Evolutionary conservation across 2,329 filamentous ascomycete genomes (phyloP).

Genomic region (Aciculosporium take): DNA sequence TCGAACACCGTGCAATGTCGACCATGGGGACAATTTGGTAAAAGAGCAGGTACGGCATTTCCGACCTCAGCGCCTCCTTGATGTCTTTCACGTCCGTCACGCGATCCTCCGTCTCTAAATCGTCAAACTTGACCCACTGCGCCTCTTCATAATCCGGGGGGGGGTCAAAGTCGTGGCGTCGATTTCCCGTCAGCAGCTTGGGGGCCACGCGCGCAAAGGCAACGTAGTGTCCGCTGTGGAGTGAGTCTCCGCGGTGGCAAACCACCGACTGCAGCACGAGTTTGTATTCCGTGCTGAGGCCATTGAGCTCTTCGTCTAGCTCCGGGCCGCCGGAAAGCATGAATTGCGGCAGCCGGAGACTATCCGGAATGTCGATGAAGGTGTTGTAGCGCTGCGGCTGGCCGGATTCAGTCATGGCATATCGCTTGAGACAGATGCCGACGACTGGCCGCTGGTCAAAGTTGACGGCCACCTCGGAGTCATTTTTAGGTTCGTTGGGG

Average conservation of each 20-base stretch:
- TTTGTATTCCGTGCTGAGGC: constrained; percentile 80
- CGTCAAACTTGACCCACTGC: constrained; percentile 86
- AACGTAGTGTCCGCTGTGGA: constrained; percentile 86
- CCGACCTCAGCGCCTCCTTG: constrained; percentile 60
- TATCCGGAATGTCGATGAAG: constrained; percentile 75
- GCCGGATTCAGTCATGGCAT: constrained; percentile 55
- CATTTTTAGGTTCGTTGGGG: constrained; percentile 39
- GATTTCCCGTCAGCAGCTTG: constrained; percentile 44
- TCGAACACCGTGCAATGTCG: constrained; percentile 41
- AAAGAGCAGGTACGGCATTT: constrained; percentile 88
- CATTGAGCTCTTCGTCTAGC: constrained; percentile 40
- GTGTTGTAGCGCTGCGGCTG: constrained; percentile 60
- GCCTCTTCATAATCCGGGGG: constrained; percentile 55
- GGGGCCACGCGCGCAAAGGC: constrained; percentile 66
- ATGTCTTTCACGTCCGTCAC: constrained; percentile 66
- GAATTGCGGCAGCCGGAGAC: constrained; percentile 75
- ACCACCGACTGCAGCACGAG: constrained; percentile 82
- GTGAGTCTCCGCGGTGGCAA: constrained; percentile 74
- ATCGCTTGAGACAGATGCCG: constrained; percentile 86
- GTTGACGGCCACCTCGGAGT: constrained; percentile 75
- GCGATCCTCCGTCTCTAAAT: constrained; percentile 53
- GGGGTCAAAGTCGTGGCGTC: constrained; percentile 38
- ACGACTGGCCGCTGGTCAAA: constrained; percentile 77
- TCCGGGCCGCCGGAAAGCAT: constrained; percentile 62
- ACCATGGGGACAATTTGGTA: constrained; percentile 87